Base-by-base conservation (phyloP, 495 filamentous ascomycete genomes). In the Rostrohypoxylon terebratum region DNA sequence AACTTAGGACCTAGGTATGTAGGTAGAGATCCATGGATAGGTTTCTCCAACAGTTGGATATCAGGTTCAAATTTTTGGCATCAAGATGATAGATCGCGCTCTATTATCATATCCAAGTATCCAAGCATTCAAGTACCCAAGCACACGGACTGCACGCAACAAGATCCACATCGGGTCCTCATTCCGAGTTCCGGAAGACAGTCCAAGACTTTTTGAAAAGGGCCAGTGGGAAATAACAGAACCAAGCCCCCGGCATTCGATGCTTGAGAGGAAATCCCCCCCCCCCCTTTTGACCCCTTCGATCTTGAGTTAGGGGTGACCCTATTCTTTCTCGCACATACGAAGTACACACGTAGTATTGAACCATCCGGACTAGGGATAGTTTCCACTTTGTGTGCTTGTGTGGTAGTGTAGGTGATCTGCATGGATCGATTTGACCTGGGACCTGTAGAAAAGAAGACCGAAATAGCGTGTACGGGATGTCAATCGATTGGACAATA, bases 101-200 rank as follows among this genome's bases (percentile, higher is more conserved):
- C 66, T n/a, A 50, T 66, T 3, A 28, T n/a, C 61, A 54, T 51
- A 59, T 59, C 10, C 33, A 36, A 54, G 20, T 16, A 48, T 20
- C 16, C 18, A 38, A 13, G 45, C 25, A 36, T 9, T 9, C 14
- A 18, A 48, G 1, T n/a, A 51, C 36, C 60, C 55, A 55, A 54
- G 31, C 47, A 69, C 65, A 65, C 48, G 61, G 60, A 73, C 71
- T 64, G 64, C 36, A 59, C 69, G 50, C 47, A 63, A 73, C 25
- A 38, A n/a, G 70, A 64, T 14, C 70, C 53, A 58, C 55, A 14
- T 54, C 71, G 71, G 71, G 62, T 66, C 21, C 18, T 45, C 33
- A 38, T 63, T 74, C 71, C 71, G 71, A 66, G 44, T 74, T 74
- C 66, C 71, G 66, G 66, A 44, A 58, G 45, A 61, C 61, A 63